Conservation (phyloP, 1,139 yeast genomes). For the Lodderomyces orthopsilosis region DNA sequence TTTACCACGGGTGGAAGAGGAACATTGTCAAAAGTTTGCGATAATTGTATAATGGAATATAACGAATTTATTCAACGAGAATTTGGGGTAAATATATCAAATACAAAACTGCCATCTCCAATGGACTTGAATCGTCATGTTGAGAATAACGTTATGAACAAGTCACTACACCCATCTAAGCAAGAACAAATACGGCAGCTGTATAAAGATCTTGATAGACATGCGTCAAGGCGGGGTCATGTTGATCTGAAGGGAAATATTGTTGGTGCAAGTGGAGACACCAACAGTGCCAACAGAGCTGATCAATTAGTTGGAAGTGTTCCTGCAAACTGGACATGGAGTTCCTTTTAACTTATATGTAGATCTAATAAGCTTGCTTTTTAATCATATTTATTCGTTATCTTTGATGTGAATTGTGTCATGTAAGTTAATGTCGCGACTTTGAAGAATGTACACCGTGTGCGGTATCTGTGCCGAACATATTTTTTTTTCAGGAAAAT, state of each 20-base stretch:
- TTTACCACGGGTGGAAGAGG: slow-evolving; percentile 77
- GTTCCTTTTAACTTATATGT: slow-evolving; percentile 46
- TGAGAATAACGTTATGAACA: slow-evolving; percentile 7
- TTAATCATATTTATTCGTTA: background rate
- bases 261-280: slow-evolving; percentile 1
- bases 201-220: background rate
- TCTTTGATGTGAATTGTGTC: background rate
- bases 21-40: slow-evolving; percentile 75
- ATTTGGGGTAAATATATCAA: slow-evolving; percentile 30
- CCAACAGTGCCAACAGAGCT: slow-evolving; percentile 14
- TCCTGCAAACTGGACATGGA: slow-evolving; percentile 82
- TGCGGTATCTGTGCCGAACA: background rate
- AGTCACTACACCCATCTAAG: background rate
- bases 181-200: slow-evolving; percentile 3
- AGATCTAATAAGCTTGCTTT: background rate
- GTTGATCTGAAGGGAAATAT: background rate
- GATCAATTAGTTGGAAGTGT: slow-evolving; percentile 51
- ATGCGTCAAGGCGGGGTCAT: slow-evolving; percentile 1
- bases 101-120: slow-evolving; percentile 4
- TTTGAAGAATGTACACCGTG: background rate
- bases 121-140: background rate
- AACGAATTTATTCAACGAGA: slow-evolving; percentile 47
- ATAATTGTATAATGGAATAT: slow-evolving; percentile 67
- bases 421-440: background rate
- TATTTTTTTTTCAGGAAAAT: background rate